Evolutionary conservation across 2,329 filamentous ascomycete species (phyloP).

Genomic region (Chaetomium sp.): DNA sequence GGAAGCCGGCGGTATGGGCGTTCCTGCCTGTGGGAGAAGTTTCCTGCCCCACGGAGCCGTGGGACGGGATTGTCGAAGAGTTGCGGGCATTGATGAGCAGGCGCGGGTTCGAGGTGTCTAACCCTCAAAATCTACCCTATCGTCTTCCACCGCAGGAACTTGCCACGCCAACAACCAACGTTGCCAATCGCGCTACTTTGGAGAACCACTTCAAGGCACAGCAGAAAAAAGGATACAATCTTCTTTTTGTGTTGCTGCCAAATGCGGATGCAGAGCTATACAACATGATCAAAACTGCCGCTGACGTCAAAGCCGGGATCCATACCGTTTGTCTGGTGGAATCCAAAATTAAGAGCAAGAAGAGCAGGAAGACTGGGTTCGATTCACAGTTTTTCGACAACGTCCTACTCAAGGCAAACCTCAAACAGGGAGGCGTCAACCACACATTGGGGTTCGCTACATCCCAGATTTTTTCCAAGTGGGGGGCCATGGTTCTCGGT

Average conservation of each 20-base stretch:
- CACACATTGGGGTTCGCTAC: background rate
- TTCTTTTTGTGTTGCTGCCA: background rate
- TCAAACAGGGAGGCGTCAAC: slow-evolving; percentile 7
- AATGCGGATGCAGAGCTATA: background rate
- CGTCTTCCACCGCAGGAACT: too few relatives aligned
- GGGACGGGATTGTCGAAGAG: too few relatives aligned
- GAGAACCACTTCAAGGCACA: background rate
- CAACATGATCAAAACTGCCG: background rate
- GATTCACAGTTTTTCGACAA: background rate
- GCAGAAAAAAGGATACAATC: background rate
- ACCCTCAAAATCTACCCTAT: too few relatives aligned
- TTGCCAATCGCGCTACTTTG: too few relatives aligned
- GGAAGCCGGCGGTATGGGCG: background rate
- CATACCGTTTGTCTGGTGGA: background rate
- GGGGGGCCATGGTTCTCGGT: slow-evolving; percentile 1
- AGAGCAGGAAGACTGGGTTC: background rate
- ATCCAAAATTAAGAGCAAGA: background rate
- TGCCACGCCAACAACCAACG: too few relatives aligned
- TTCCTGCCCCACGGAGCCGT: too few relatives aligned
- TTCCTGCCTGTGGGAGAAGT: background rate
- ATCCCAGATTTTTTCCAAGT: background rate
- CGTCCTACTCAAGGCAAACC: slow-evolving; percentile 12
- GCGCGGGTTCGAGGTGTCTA: background rate
- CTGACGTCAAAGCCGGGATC: background rate
- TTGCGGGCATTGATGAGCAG: background rate